Evolutionary conservation across 1,284 basidiomycete species (phyloP).

Genomic region (Agroathelia rolfsii): DNA sequence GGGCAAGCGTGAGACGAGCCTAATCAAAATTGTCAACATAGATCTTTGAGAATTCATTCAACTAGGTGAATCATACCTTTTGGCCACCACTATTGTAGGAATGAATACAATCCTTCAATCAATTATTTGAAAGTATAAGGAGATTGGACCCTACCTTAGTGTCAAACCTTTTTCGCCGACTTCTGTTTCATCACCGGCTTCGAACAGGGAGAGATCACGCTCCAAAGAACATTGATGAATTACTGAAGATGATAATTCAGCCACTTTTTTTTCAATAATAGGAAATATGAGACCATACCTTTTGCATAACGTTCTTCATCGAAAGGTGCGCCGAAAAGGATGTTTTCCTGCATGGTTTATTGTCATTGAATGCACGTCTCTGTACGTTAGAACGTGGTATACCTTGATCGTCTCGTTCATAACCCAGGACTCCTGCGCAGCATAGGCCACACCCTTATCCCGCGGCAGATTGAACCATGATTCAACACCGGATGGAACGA

Average conservation of each 20-base stretch:
- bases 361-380: neutral
- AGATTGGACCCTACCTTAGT: slow-evolving; percentile 20
- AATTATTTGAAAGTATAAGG: neutral
- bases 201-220: slow-evolving; percentile 46
- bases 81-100: slow-evolving; percentile 91
- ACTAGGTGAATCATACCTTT: slow-evolving; percentile 68
- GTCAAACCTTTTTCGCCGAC: slow-evolving; percentile 60
- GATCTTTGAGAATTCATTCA: too few relatives aligned
- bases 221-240: slow-evolving; percentile 47
- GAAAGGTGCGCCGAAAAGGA: slow-evolving; percentile 40
- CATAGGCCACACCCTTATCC: slow-evolving; percentile 47
- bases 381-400: slow-evolving; percentile 1
- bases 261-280: neutral
- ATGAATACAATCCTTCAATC: too few relatives aligned
- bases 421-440: slow-evolving; percentile 60
- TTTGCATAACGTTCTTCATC: slow-evolving; percentile 40
- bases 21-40: too few relatives aligned
- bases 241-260: slow-evolving; percentile 32
- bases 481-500: slow-evolving; percentile 30
- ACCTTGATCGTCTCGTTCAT: slow-evolving; percentile 37
- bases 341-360: slow-evolving; percentile 31
- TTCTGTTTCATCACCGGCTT: slow-evolving; percentile 59
- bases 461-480: slow-evolving; percentile 47
- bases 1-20: slow-evolving; percentile 65
- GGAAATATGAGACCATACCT: slow-evolving; percentile 10